These are phyloP conservation scores for Monoraphidium neglectum DNA, from an alignment of 139 green algal species.

Conservation along the genomic window DNA sequence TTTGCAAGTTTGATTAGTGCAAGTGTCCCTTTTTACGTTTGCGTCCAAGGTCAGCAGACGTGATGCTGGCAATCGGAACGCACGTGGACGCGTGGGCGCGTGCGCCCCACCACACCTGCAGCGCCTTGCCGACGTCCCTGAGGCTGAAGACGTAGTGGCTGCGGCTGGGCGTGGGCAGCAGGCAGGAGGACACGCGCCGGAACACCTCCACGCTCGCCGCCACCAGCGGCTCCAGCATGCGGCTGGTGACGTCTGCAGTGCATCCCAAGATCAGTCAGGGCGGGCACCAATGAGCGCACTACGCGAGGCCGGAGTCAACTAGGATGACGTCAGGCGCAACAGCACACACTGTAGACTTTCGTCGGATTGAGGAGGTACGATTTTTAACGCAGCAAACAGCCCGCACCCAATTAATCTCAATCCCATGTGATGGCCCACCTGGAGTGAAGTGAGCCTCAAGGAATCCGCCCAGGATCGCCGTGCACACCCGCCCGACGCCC, in stretches of 20 bases:
- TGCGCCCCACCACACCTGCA: slow-evolving; percentile 66
- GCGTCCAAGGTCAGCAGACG: too few species aligned
- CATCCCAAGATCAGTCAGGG: too few species aligned
- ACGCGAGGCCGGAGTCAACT: too few species aligned
- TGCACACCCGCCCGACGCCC: slow-evolving; percentile 69
- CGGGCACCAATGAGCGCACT: too few species aligned
- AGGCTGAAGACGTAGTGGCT: slow-evolving; percentile 92
- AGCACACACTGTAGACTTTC: too few species aligned
- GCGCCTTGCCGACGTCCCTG: slow-evolving; percentile 78
- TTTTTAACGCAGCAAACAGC: too few species aligned
- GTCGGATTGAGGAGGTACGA: too few species aligned
- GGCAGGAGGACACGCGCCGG: slow-evolving; percentile 40
- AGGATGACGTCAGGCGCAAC: too few species aligned
- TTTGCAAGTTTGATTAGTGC: too few species aligned
- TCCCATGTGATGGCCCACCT: too few species aligned
- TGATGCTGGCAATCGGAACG: neutral
- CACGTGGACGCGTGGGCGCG: slow-evolving; percentile 40
- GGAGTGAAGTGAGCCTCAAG: slow-evolving; percentile 51
- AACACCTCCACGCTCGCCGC: slow-evolving; percentile 65
- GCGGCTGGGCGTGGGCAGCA: slow-evolving; percentile 80
- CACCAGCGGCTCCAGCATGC: slow-evolving; percentile 60
- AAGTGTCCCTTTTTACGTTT: too few species aligned
- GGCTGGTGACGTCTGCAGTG: slow-evolving; percentile 42
- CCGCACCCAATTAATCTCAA: too few species aligned
- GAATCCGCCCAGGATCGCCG: slow-evolving; percentile 71